Percentiles rank a stretch among this genome's conserved stretches.
Conservation (phyloP, 192 early-diverging fungal genomes). For the Backusella macrospora region DNA sequence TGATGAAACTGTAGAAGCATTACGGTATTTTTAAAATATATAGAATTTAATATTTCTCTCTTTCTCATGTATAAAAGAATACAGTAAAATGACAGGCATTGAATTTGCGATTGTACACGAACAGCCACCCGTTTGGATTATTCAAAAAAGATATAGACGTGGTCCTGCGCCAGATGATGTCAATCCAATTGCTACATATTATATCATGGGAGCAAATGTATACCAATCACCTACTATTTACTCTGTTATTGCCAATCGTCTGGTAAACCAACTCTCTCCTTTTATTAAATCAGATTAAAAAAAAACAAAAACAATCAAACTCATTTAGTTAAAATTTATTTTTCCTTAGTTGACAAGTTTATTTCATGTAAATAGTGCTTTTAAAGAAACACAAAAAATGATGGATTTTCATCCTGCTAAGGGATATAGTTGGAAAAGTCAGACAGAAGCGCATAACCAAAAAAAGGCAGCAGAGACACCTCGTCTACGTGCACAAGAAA, state of each 20-base stretch:
- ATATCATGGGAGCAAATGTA: slow-evolving; percentile 71
- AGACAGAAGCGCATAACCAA: slow-evolving; percentile 1
- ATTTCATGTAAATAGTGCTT: slow-evolving; percentile 56
- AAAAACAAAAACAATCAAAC: not conserved
- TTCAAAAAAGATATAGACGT: slow-evolving; percentile 67
- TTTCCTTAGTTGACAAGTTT: slow-evolving; percentile 50
- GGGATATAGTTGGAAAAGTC: slow-evolving; percentile 58
- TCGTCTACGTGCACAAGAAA: slow-evolving; percentile 34
- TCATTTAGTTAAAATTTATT: not conserved
- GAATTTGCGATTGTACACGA: slow-evolving; percentile 76
- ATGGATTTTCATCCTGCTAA: slow-evolving; percentile 62
- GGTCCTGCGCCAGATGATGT: slow-evolving; percentile 56
- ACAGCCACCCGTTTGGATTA: slow-evolving; percentile 69
- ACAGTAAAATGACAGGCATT: slow-evolving; percentile 72
- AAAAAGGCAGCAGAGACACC: slow-evolving; percentile 1
- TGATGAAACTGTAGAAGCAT: slow-evolving; percentile 51
- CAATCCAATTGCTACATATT: slow-evolving; percentile 63
- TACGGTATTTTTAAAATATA: not conserved
- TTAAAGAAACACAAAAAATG: slow-evolving; percentile 54
- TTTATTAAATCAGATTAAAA: not conserved
- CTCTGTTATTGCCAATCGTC: slow-evolving; percentile 66
- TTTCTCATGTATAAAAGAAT: not conserved
- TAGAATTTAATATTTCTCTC: not conserved
- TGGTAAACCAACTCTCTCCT: slow-evolving; percentile 44
- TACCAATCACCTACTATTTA: slow-evolving; percentile 76